A percentile compares a stretch with the other conserved stretches of the same genome.
Evolutionary conservation across 495 filamentous ascomycete species (phyloP).

Genomic region (Neurospora hispaniola): DNA sequence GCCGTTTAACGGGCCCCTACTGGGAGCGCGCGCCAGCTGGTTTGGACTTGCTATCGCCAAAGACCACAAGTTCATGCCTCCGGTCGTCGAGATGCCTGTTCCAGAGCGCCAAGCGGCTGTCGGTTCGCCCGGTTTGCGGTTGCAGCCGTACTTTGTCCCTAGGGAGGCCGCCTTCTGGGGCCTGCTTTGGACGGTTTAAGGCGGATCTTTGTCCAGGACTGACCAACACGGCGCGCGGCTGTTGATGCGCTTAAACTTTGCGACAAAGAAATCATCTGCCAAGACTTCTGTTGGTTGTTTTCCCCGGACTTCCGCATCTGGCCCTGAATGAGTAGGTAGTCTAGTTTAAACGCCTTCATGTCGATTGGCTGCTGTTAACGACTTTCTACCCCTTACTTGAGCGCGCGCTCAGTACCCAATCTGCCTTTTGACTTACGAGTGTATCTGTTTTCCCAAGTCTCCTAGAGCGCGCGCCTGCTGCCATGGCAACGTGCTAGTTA

Average conservation of each 20-base stretch:
- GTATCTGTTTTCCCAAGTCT: background rate
- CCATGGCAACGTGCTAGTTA: background rate
- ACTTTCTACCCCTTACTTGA: background rate
- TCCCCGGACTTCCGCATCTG: slow-evolving; percentile 3
- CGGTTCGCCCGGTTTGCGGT: background rate
- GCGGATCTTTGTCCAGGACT: background rate
- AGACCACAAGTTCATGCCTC: background rate
- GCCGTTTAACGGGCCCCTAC: background rate
- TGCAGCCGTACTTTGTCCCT: slow-evolving; percentile 7
- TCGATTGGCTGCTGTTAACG: slow-evolving; percentile 14
- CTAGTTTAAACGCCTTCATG: background rate
- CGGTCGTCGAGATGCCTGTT: background rate
- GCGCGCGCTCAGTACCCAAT: background rate
- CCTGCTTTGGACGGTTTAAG: background rate
- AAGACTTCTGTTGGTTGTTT: slow-evolving; percentile 14
- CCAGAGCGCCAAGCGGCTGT: background rate
- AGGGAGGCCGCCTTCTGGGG: background rate
- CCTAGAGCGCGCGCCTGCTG: slow-evolving; percentile 24
- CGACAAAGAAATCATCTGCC: slow-evolving; percentile 1
- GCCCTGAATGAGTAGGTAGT: background rate
- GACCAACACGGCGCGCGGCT: slow-evolving; percentile 19
- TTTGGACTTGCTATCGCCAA: background rate
- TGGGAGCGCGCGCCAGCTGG: background rate
- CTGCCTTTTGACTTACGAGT: background rate
- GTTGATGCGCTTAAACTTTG: slow-evolving; percentile 16